Conservation (phyloP, 208 protist genomes). For the Leptomonas seymouri region DNA sequence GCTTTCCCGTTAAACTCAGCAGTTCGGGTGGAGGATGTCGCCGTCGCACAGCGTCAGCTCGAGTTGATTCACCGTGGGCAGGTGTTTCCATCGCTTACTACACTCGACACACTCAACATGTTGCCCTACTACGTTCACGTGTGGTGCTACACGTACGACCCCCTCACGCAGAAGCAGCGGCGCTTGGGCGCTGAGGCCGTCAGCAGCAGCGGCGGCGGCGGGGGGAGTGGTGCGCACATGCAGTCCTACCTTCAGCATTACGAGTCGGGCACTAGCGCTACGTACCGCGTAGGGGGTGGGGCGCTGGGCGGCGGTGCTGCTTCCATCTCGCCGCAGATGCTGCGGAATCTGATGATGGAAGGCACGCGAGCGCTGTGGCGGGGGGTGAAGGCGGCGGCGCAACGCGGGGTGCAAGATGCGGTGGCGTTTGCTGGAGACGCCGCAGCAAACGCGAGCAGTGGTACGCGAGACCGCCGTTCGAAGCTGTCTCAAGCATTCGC, state of each 20-base stretch:
- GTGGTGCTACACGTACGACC: constrained; percentile 43
- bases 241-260: constrained; percentile 27
- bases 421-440: not conserved
- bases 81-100: constrained; percentile 31
- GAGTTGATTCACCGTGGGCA: constrained; percentile 12
- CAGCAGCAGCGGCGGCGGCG: not conserved
- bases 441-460: not conserved
- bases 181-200: not conserved
- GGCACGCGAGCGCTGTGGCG: constrained; percentile 14
- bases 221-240: not conserved
- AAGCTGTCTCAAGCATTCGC: not conserved
- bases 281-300: not conserved
- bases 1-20: not conserved
- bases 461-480: too few relatives aligned
- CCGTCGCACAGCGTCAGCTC: constrained; percentile 21
- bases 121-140: constrained; percentile 27
- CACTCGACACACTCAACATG: constrained; percentile 26
- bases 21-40: not conserved
- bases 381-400: not conserved
- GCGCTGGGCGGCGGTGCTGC: not conserved
- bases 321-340: not conserved
- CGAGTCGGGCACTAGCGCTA: not conserved
- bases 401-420: constrained; percentile 1
- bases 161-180: constrained; percentile 15
- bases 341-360: constrained; percentile 5